These are phyloP conservation scores for Claviceps fusiformis DNA, from an alignment of 2,329 filamentous ascomycete genomes.

Conservation along the genomic window DNA sequence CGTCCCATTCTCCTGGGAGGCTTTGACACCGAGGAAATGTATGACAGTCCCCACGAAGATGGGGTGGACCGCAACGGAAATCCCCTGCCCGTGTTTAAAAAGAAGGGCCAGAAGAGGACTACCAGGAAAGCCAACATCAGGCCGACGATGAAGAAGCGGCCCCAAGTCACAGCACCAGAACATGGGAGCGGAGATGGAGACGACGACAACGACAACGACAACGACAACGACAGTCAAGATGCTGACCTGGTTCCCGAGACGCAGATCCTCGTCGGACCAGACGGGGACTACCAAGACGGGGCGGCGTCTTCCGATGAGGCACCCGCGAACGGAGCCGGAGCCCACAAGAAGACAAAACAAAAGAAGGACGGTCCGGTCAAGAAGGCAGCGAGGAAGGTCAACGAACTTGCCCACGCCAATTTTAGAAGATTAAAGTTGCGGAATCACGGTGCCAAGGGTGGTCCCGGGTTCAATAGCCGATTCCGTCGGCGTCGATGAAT, in stretches of 20 bases:
- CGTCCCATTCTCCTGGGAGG: constrained; percentile 38
- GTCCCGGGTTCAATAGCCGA: constrained; percentile 40
- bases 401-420: constrained; percentile 50
- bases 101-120: constrained; percentile 71
- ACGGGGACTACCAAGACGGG: constrained; percentile 11
- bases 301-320: constrained; percentile 7
- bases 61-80: constrained; percentile 41
- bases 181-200: constrained; percentile 12
- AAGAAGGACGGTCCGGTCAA: constrained; percentile 32
- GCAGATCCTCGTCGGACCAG: constrained; percentile 9
- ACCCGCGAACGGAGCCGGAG: constrained; percentile 11
- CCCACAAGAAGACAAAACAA: constrained; percentile 15
- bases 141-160: constrained; percentile 36
- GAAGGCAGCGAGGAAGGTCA: constrained; percentile 45
- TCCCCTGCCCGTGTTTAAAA: constrained; percentile 57
- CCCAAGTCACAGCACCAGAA: constrained; percentile 17
- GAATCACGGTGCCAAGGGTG: constrained; percentile 49
- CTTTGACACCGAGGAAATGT: constrained; percentile 48
- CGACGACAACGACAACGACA: too few species aligned
- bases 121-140: constrained; percentile 55
- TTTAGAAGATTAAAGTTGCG: constrained; percentile 52
- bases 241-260: constrained; percentile 18
- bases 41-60: constrained; percentile 42
- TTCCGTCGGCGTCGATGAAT: constrained; percentile 36
- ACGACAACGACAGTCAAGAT: constrained; percentile 17